Evolutionary conservation across 257 asterid genomes (phyloP), one percentile per base, ranked within the genome.

Genomic region (Ilex asprella): DNA sequence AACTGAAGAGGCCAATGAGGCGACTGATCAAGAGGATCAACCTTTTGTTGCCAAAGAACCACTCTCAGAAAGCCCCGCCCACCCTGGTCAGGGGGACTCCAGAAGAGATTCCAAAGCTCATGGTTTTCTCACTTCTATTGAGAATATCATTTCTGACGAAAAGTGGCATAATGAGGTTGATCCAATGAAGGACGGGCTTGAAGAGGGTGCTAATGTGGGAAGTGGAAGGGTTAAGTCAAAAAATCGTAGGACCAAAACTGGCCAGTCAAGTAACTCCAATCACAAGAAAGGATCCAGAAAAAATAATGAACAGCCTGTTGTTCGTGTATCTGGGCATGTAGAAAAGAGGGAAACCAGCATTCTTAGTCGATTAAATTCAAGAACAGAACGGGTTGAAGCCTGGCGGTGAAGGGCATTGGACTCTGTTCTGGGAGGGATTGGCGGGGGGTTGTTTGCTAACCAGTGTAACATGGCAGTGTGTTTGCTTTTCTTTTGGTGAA

Each of bases 391-490:
- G 59, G 79, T 72, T 60, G 95, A 81, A 71, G 77, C 87, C 3
- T 90, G 97, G 95, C 81, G 88, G 54, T 90, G 89, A 90, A 64
- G 10, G 16, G 15, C 59, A 10, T 46, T 46, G 11, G 3, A 46
- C 14, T 11, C 47, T 41, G 47, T 11, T 6, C 12, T 41, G 47
- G 7, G 47, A 41, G 13, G 10, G 6, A 2, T 10, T 46, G 3
- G n/a, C 2, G 10, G 3, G 13, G 14, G 57, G 57, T 3, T 52
- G 32, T 64, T 55, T 58, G 70, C 16, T 64, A 58, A 53, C 56
- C 47, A 30, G 31, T 63, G 31, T 21, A 46, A 41, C 46, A 30
- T 41, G 21, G 31, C 29, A 29, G 65, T 55, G 68, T 47, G 27
- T 61, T 56, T 55, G 35, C 12, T 65, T 54, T 71, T 29, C 65